Conservation (phyloP, 2,329 filamentous ascomycete species). For the Fusarium sp. region DNA sequence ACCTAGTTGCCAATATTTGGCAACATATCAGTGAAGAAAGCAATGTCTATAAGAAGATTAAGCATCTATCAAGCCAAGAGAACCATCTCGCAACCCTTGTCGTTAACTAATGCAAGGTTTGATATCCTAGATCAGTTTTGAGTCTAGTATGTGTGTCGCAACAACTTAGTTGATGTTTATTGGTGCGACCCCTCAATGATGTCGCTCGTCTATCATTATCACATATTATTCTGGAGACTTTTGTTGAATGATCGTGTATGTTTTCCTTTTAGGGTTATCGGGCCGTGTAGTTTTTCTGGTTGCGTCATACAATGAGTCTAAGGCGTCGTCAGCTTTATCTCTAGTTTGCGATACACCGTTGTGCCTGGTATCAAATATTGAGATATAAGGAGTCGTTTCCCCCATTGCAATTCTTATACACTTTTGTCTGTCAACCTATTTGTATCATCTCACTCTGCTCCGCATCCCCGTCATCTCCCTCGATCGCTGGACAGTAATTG, state of each 20-base stretch:
- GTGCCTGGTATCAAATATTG: background rate
- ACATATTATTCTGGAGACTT: background rate
- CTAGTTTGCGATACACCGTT: background rate
- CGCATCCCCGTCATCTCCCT: background rate
- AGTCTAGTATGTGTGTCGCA: conserved; percentile 9
- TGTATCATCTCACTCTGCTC: background rate
- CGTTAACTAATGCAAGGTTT: conserved; percentile 14
- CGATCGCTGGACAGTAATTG: too few relatives aligned
- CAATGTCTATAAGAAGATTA: background rate
- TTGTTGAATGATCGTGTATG: background rate
- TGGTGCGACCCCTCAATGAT: conserved; percentile 24
- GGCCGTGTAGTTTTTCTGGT: background rate
- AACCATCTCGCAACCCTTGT: background rate
- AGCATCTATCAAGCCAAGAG: background rate
- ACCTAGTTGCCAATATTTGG: background rate
- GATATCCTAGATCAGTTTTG: background rate
- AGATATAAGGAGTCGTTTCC: background rate
- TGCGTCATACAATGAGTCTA: background rate
- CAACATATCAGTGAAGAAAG: background rate
- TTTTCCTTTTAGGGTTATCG: background rate
- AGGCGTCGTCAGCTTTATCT: background rate
- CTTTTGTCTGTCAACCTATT: background rate
- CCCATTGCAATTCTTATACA: too few relatives aligned
- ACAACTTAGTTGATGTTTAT: conserved; percentile 15
- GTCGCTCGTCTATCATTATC: background rate